Conservation (phyloP, 176 grass and related monocot species). For the Alopecurus myosuroides region DNA sequence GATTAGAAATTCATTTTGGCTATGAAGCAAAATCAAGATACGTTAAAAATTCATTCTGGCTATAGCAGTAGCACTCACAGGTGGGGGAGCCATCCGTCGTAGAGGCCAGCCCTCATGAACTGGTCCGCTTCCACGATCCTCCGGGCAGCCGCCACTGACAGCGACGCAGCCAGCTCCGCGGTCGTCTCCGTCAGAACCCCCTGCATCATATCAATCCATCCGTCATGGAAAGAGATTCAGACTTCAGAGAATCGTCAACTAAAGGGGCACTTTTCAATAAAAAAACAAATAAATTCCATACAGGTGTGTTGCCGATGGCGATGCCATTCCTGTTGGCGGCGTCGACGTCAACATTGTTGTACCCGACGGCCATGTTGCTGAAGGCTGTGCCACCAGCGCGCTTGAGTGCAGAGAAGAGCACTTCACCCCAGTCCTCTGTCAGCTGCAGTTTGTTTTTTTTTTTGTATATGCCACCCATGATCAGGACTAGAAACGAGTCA, state of each 20-base stretch:
- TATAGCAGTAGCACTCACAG: conserved; percentile 34
- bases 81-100: conserved; percentile 90
- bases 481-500: background rate
- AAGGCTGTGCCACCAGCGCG: conserved; percentile 77
- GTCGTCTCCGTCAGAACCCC: conserved; percentile 94
- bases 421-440: conserved; percentile 91
- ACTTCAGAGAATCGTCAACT: no score
- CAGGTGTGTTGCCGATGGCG: conserved; percentile 85
- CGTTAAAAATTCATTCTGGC: background rate
- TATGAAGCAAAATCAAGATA: background rate
- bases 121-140: conserved; percentile 1
- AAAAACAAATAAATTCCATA: no score
- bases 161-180: conserved; percentile 44
- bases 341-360: conserved; percentile 86
- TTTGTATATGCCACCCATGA: background rate
- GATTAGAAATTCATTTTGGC: no score
- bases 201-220: conserved; percentile 31
- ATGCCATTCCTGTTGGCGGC: conserved; percentile 71
- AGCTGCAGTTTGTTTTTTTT: conserved; percentile 31
- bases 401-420: conserved; percentile 92
- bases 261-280: no score
- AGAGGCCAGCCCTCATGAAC: conserved; percentile 50
- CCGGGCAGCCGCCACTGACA: background rate
- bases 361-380: conserved; percentile 98
- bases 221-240: background rate